A percentile compares a stretch with the other conserved stretches of the same genome.
These are phyloP conservation scores for Camillea tinctor DNA, from an alignment of 2,329 filamentous ascomycete species.

Conservation along the genomic window DNA sequence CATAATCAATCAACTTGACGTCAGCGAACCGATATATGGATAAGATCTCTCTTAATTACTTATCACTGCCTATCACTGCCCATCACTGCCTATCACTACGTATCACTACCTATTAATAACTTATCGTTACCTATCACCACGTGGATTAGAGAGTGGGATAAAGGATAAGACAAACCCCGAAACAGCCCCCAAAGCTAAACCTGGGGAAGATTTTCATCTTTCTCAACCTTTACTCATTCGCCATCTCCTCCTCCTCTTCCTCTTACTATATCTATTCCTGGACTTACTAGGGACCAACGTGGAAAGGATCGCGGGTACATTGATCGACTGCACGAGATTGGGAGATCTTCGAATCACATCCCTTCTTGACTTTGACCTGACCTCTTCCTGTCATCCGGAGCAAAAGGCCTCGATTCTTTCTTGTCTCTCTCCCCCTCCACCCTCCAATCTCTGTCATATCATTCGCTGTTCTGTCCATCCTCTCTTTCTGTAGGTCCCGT, in stretches of 20 bases:
- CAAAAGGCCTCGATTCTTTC: not conserved
- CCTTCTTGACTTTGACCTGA: constrained; percentile 6
- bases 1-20: not conserved
- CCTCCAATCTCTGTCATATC: not conserved
- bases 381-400: not conserved
- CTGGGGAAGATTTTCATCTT: constrained; percentile 21
- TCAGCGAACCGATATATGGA: constrained; percentile 6
- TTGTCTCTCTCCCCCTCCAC: not conserved
- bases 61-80: too few relatives aligned
- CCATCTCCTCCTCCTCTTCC: not conserved
- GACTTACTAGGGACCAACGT: not conserved
- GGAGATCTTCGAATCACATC: constrained; percentile 18
- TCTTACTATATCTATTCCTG: too few relatives aligned
- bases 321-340: constrained; percentile 4
- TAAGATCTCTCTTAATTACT: too few relatives aligned
- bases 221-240: constrained; percentile 7
- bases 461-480: not conserved
- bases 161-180: constrained; percentile 15
- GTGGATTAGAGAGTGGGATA: too few relatives aligned
- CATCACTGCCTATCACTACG: too few relatives aligned
- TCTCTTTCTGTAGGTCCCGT: not conserved
- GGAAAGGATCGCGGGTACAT: constrained; percentile 10
- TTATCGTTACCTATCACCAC: constrained; percentile 28
- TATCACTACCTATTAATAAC: constrained; percentile 17
- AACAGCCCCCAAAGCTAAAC: constrained; percentile 25